Conservation (phyloP, 768 basidiomycete species). For the Termitomyces sp. region DNA sequence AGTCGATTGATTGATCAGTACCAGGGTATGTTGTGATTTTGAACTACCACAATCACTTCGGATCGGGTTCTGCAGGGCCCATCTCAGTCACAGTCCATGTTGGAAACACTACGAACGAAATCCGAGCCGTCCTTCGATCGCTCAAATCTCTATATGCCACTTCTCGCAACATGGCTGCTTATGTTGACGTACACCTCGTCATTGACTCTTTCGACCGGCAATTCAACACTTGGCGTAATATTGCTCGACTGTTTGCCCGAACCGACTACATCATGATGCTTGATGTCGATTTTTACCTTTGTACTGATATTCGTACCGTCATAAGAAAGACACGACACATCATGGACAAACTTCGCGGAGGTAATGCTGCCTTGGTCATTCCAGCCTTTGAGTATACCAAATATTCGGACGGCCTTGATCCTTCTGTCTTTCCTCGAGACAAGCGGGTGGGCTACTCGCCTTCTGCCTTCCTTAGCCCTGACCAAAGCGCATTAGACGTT, state of each 20-base stretch:
- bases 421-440: conserved; percentile 55
- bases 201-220: conserved; percentile 78
- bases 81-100: conserved; percentile 83
- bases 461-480: not conserved
- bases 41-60: not conserved
- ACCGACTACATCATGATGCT: conserved; percentile 88
- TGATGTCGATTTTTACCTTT: conserved; percentile 83
- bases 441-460: conserved; percentile 49
- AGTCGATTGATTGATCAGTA: conserved; percentile 71
- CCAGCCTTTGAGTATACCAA: conserved; percentile 81
- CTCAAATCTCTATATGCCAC: conserved; percentile 65
- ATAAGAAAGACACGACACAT: conserved; percentile 40
- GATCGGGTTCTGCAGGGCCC: conserved; percentile 47
- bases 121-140: conserved; percentile 49
- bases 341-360: conserved; percentile 47
- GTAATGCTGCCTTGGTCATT: conserved; percentile 68
- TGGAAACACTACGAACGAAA: conserved; percentile 41
- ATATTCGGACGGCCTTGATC: conserved; percentile 58
- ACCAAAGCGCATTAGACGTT: conserved; percentile 36
- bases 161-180: conserved; percentile 56
- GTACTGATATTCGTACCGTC: conserved; percentile 70
- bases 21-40: conserved; percentile 40
- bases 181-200: conserved; percentile 84
- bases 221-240: conserved; percentile 89
- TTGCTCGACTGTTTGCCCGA: conserved; percentile 77